Evolutionary conservation across 257 asterid species (phyloP), one percentile per base, ranked within the genome.

Genomic region (Primulina tabacum): DNA sequence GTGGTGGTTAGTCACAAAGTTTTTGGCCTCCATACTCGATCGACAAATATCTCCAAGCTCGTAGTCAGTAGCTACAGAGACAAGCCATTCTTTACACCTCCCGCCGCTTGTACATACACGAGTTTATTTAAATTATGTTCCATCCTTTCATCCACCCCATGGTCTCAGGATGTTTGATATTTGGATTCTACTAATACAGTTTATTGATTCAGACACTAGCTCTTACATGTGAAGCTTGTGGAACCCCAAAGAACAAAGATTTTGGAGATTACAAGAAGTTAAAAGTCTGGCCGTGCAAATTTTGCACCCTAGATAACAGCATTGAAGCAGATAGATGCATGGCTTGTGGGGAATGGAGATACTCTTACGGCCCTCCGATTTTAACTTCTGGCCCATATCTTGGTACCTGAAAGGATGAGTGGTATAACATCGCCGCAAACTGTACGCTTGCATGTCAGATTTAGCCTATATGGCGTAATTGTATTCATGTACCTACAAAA

Each of bases 281-380:
- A n/a, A 79, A 71, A 64, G 67, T 72, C 47, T 91, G 97, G 97
- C 71, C 85, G 20, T 91, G 97, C 82, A 91, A 91, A 78, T 83
- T 87, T 65, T 91, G 97, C 80, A 87, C 92, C n/a, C 77, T 91
- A 21, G 80, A 87, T n/a, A 91, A 89, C 79, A 69, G 73, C 73
- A 66, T 58, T 18, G 85, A 72, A 65, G 73, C 77, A 1, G 88
- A 89, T 64, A 78, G 88, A 76, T 87, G 96, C 84, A 73, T 61
- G 74, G 95, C 90, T 70, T 91, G 97, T 77, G 96, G 89, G 57
- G 93, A 87, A 78, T 89, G 96, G 95, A 79, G 95, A 84, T 91
- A 89, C 81, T 87, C 97, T 0, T 89, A 89, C 16, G 97, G 95
- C 47, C 88, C 97, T 34, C 95, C 96, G 50, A 62, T 73, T 2